These are phyloP conservation scores for Solanum medicagineum DNA, from an alignment of 257 asterid species.

Conservation along the genomic window DNA sequence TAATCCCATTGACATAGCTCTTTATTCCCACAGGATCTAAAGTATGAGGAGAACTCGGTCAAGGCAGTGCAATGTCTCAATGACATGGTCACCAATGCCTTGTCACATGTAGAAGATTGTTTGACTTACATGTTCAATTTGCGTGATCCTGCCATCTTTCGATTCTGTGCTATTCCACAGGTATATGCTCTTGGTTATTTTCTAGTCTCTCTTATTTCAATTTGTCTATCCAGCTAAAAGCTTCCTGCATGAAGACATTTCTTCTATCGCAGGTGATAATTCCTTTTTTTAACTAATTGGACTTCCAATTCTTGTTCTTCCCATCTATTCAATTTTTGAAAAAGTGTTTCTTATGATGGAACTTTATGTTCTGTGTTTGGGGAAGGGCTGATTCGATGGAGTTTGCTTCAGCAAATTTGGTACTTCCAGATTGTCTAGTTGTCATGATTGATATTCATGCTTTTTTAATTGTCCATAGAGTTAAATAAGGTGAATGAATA, in stretches of 20 bases:
- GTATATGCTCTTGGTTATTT: constrained; percentile 22
- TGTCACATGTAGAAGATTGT: constrained; percentile 69
- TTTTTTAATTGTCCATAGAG: background rate
- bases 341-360: background rate
- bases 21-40: constrained; percentile 53
- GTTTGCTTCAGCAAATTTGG: background rate
- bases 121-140: constrained; percentile 61
- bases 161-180: constrained; percentile 98
- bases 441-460: background rate
- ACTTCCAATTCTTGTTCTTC: background rate
- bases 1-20: constrained; percentile 1
- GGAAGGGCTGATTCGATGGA: background rate
- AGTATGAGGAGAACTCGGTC: constrained; percentile 67
- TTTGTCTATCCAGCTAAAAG: background rate
- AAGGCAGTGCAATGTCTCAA: constrained; percentile 93
- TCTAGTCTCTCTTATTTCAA: background rate
- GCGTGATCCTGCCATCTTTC: constrained; percentile 72
- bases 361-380: background rate
- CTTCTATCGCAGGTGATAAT: background rate
- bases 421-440: background rate
- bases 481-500: background rate
- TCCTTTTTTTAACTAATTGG: background rate
- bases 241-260: background rate
- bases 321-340: background rate
- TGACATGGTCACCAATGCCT: constrained; percentile 94